Base-by-base conservation (phyloP, 163 green algal species). In the Botryococcus braunii region DNA sequence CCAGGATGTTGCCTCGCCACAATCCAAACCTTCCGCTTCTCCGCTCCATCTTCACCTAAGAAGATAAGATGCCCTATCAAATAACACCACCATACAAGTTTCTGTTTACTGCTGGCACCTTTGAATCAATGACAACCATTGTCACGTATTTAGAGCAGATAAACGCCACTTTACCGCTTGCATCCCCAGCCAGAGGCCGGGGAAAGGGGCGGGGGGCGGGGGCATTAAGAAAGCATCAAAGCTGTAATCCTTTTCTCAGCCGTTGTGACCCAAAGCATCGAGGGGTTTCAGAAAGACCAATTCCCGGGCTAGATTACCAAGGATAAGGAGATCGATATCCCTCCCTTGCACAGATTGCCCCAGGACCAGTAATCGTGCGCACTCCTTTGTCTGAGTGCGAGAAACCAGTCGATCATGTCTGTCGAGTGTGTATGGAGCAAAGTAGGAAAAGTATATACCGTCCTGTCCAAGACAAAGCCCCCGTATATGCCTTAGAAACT, bases 1-100 rank as follows among this genome's bases (percentile, higher is more conserved):
- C 85, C 87, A 1, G 87, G 87, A 68, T 94, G 87, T 74, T 94
- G 87, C 36, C 86, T 69, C 0, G 75, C 77, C 1, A 87, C 74
- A 11, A 93, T 65, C 87, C 87, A 93, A 4, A 91, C 61, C 0
- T 60, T 61, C 3, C 62, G 67, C 66, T 85, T 85, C 55, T 43
- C 61, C 27, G 69, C 46, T 4, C 56, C 68, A 65, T 23, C 35
- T 1, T 43, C 13, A 25, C 69, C 70, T 29, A 38, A 11, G 2
- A 38, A 50, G 52, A 23, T 4, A 50, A 60, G 17, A n/a, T n/a
- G n/a, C n/a, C n/a, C n/a, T n/a, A n/a, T n/a, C n/a, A n/a, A n/a
- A n/a, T n/a, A n/a, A n/a, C n/a, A n/a, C n/a, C n/a, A n/a, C n/a
- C n/a, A n/a, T n/a, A n/a, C n/a, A n/a, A n/a, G n/a, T n/a, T n/a